Percentiles rank a stretch among this genome's conserved stretches.
phyloP scores from a whole-genome alignment of 768 basidiomycete genomes.

The Leccinum subgranulosum region DNA sequence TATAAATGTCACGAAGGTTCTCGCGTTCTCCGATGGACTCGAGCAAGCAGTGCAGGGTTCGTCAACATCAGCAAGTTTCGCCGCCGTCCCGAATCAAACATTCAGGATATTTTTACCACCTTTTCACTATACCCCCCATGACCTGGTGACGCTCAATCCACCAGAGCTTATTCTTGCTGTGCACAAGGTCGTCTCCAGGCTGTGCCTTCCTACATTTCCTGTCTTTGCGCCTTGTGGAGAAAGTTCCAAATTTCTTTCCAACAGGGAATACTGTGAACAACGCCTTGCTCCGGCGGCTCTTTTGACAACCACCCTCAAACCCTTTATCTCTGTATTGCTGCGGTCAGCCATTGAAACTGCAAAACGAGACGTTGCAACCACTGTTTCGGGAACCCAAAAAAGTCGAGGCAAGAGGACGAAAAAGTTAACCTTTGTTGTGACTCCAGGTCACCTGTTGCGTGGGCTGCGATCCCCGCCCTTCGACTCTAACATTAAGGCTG shows the following conservation, averaged over 20 bases:
- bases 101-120: slow-evolving; percentile 4
- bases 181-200: slow-evolving; percentile 16
- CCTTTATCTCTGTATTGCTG: slow-evolving; percentile 34
- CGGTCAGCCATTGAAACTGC: slow-evolving; percentile 32
- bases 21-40: slow-evolving; percentile 17
- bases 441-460: slow-evolving; percentile 40
- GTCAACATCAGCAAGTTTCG: background rate
- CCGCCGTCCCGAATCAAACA: background rate
- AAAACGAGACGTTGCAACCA: slow-evolving; percentile 30
- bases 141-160: slow-evolving; percentile 18
- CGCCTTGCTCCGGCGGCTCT: slow-evolving; percentile 36
- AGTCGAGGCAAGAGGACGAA: slow-evolving; percentile 23
- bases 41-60: slow-evolving; percentile 11
- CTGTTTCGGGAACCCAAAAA: slow-evolving; percentile 15
- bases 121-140: slow-evolving; percentile 21
- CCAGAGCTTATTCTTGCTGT: slow-evolving; percentile 31
- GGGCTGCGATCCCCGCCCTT: slow-evolving; percentile 26
- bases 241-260: slow-evolving; percentile 6
- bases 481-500: background rate
- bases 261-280: slow-evolving; percentile 19
- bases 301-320: slow-evolving; percentile 32
- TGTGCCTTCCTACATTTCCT: slow-evolving; percentile 24
- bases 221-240: slow-evolving; percentile 6
- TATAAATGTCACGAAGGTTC: slow-evolving; percentile 13
- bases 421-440: slow-evolving; percentile 29